Evolutionary conservation across 2,329 filamentous ascomycete genomes (phyloP), one percentile per base, ranked within the genome.

Genomic region (Beauveria sp.): DNA sequence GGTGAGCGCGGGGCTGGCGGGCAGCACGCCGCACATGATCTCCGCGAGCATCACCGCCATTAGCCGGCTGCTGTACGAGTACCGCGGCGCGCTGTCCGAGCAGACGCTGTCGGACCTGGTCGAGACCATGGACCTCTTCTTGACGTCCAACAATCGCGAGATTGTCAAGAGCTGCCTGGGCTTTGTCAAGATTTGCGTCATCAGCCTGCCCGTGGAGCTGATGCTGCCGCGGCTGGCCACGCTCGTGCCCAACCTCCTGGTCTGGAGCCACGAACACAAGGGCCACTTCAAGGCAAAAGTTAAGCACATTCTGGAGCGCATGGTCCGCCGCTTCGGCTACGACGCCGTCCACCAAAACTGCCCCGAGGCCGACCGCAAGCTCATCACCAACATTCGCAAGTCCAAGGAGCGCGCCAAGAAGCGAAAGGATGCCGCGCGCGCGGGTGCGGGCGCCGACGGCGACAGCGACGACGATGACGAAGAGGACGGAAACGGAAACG

Each of bases 231-330:
- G 92, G 26, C 84, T 99, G 42, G 78, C 81, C 38, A 86, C 86
- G 0, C 81, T 99, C 53, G 84, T 99, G 2, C 91, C 93, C 3
- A 96, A 96, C 74, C 80, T 98, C 22, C 91, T 98, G 81, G 86
- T 93, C 47, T 99, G 95, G 93, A 93, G 90, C 71, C 91, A 97
- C 74, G 95, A 99, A 75, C 96, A 99, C 80, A 98, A 98, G 78
- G 92, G 92, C 14, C 92, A 96, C 72, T 95, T 99, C 78, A 91
- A 93, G 70, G 88, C 90, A 55, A 99, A 98, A 79, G 93, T 99
- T 67, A 98, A 97, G 85, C 93, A 97, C 71, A 98, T 99, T 65
- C 79, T 99, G 18, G 95, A 99, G 77, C 86, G 95, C 58, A 91
- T 97, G 83, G 89, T 98, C 24, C 86, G 93, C 53, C 86, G 93